Evolutionary conservation across 2,329 filamentous ascomycete species (phyloP).

Genomic region (Xylaria polymorpha): DNA sequence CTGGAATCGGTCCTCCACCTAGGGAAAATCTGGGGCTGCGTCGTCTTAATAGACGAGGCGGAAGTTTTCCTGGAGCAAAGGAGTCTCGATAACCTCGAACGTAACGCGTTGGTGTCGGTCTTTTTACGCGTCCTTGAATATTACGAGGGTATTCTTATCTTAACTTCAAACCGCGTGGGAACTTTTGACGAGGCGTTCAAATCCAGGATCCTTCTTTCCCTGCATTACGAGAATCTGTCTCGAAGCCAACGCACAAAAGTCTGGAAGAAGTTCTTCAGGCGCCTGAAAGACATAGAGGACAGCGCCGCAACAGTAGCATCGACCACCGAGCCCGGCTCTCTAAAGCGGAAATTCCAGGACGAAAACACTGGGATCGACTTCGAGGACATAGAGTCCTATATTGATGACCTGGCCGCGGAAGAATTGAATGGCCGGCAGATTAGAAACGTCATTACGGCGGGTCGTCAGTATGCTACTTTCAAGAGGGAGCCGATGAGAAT

Average conservation of each 20-base stretch:
- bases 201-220: conserved; percentile 38
- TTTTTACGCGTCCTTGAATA: conserved; percentile 56
- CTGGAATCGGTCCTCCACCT: conserved; percentile 39
- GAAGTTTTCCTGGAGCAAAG: conserved; percentile 33
- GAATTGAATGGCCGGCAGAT: conserved; percentile 58
- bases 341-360: no score
- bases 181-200: conserved; percentile 46
- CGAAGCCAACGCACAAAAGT: conserved; percentile 33
- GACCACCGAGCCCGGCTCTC: no score
- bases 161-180: conserved; percentile 54
- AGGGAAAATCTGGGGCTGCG: conserved; percentile 43
- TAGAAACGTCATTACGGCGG: conserved; percentile 51
- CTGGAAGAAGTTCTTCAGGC: conserved; percentile 40
- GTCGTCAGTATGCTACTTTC: conserved; percentile 10
- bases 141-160: conserved; percentile 56
- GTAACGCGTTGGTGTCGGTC: conserved; percentile 45
- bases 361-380: conserved; percentile 21
- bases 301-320: no score
- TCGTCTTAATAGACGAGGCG: conserved; percentile 31
- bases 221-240: conserved; percentile 39
- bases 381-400: conserved; percentile 35
- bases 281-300: no score
- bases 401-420: conserved; percentile 50
- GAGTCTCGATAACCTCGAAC: conserved; percentile 33
- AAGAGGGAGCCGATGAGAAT: background rate